Base-by-base conservation (phyloP, 2,329 filamentous ascomycete genomes). In the Ophidiomyces ophidiicola region DNA sequence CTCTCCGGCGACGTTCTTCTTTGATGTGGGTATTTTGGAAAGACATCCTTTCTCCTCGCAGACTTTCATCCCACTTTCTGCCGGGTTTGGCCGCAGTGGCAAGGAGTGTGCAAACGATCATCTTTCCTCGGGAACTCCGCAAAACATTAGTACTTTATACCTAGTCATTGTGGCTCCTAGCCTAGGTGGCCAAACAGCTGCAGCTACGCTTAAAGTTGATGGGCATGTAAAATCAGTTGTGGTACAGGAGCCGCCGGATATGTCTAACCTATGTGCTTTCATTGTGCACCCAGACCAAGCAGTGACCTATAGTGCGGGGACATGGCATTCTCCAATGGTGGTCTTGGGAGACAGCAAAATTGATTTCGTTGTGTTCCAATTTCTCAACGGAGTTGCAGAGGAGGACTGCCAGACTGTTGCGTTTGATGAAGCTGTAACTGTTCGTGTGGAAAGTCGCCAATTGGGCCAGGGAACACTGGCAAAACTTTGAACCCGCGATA, bases 281-380 rank as follows among this genome's bases (percentile, higher is more conserved):
- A 63, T 92, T 39, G 87, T 83, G 1, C 74, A 70, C 35, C 78
- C 76, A 2, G 70, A 72, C 17, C 85, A 94, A 64, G 87, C 85
- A 7, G 84, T 98, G 10, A 94, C 86, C 2, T 98, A 96, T 58
- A 85, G 74, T 1, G 78, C 82, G 1, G 90, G 85, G 4, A 94
- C 86, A 39, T 98, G 80, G 88, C 90, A 98, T 66, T 86, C 88
- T 45, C 90, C 90, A 0, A 96, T 98, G 88, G 82, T 86, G 10
- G 86, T 84, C 11, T 61, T 96, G 34, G 87, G 87, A 1, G 58
- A 63, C 31, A 62, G 67, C 39, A 69, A 77, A 14, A 67, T 94
- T 33, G 84, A 90, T 55, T 96, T 94, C 59, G 74, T 93, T 4
- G 88, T 96, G 1, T 74, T 82, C 48, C 88, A 96, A 64, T 90